Evolutionary conservation across 345 rosid genomes (phyloP).

Genomic region (Geranium brycei): DNA sequence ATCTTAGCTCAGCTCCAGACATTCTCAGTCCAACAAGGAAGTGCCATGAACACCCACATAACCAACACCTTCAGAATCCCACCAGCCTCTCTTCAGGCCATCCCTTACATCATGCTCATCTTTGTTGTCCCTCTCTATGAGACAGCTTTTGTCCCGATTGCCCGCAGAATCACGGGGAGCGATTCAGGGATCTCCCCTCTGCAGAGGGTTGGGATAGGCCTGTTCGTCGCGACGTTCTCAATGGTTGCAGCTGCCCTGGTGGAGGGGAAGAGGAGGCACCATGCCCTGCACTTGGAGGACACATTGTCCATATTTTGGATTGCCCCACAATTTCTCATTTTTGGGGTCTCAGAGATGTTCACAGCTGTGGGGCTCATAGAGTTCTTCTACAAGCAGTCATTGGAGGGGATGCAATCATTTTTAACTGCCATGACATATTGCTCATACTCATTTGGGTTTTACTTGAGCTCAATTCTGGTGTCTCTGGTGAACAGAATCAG

Average conservation of each 20-base stretch:
- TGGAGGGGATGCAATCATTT: slow-evolving; percentile 77
- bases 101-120: slow-evolving; percentile 78
- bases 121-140: slow-evolving; percentile 70
- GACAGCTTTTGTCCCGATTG: slow-evolving; percentile 56
- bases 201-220: slow-evolving; percentile 69
- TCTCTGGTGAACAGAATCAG: slow-evolving; percentile 68
- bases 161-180: slow-evolving; percentile 47
- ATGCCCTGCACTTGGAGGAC: slow-evolving; percentile 18
- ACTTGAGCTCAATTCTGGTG: slow-evolving; percentile 76
- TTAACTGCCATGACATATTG: slow-evolving; percentile 77
- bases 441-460: slow-evolving; percentile 88
- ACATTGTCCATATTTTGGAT: slow-evolving; percentile 74
- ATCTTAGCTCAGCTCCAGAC: slow-evolving; percentile 97
- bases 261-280: slow-evolving; percentile 66
- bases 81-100: slow-evolving; percentile 93
- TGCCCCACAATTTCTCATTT: slow-evolving; percentile 79
- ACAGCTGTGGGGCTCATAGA: slow-evolving; percentile 92
- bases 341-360: slow-evolving; percentile 87
- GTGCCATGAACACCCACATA: slow-evolving; percentile 61
- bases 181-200: slow-evolving; percentile 75
- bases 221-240: slow-evolving; percentile 72
- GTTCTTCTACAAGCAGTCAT: slow-evolving; percentile 87
- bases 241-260: slow-evolving; percentile 82
- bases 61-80: slow-evolving; percentile 60
- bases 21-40: slow-evolving; percentile 90